Evolutionary conservation across 768 basidiomycete species (phyloP), one percentile per base, ranked within the genome.

Genomic region (Lactifluus echinatus): DNA sequence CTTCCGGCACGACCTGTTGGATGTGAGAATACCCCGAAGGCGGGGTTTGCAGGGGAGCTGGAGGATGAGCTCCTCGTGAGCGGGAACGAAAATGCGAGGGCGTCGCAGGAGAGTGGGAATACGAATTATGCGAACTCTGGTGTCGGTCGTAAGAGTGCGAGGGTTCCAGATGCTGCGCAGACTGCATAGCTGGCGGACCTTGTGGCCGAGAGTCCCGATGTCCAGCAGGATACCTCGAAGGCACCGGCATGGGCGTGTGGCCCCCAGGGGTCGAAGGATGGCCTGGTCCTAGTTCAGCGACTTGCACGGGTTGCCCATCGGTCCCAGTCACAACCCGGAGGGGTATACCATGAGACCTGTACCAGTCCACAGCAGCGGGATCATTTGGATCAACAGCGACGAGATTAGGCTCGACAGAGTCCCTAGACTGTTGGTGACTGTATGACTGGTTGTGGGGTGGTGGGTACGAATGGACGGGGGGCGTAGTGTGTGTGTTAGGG

Each of bases 221-320:
- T 26, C 65, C 68, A 12, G 65, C 59, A 34, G 66, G 63, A 59
- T 67, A 66, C 48, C 64, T 66, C 39, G 59, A 33, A 10, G 33
- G 33, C 11, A 33, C 34, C 4, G 58, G 37, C 6, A 48, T 55
- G 23, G 53, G 53, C 14, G 58, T 59, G n/a, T 45, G 58, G 7
- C 59, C 63, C 11, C 62, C 62, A 10, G 67, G 26, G 1, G 52
- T 59, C 4, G 40, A 26, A 48, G 56, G 37, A 11, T 50, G 56
- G 1, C 51, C 52, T 21, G 61, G 70, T 21, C 76, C 70, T n/a
- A 73, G 70, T 59, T 84, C 82, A 51, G 80, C 72, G 26, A 72
- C 71, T 47, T 76, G 75, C 8, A 76, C 71, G 15, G 77, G 72
- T 50, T 79, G 77, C 45, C 75, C 76, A 60, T 84, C 81, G 43